Conservation (phyloP, 2,329 filamentous ascomycete species). For the Nothophoma quercina region DNA sequence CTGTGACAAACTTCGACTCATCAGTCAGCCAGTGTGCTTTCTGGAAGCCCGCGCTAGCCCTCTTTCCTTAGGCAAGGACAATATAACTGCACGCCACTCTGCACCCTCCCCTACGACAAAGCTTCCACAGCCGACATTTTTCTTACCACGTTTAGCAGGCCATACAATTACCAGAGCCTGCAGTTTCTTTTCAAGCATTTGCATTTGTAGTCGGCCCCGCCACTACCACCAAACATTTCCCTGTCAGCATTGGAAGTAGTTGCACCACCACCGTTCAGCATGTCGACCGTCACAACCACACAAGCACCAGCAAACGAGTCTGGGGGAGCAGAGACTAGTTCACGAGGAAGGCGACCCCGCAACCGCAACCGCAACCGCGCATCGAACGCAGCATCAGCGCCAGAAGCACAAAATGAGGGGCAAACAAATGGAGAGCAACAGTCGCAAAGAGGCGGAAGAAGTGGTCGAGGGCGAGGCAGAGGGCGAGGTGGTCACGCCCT, state of each 20-base stretch:
- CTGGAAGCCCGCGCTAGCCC: slow-evolving; percentile 13
- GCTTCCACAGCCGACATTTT: slow-evolving; percentile 10
- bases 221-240: not conserved
- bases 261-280: slow-evolving; percentile 18
- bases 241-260: slow-evolving; percentile 2
- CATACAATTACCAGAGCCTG: slow-evolving; percentile 42
- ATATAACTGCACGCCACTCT: slow-evolving; percentile 33
- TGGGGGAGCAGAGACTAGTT: slow-evolving; percentile 23
- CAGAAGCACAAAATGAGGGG: slow-evolving; percentile 28
- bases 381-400: slow-evolving; percentile 23
- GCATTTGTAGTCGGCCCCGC: not conserved
- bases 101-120: slow-evolving; percentile 6
- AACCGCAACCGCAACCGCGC: slow-evolving; percentile 30
- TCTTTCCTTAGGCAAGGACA: slow-evolving; percentile 1
- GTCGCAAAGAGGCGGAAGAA: slow-evolving; percentile 31
- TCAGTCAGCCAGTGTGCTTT: slow-evolving; percentile 10
- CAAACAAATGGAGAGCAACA: slow-evolving; percentile 22
- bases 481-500: slow-evolving; percentile 23
- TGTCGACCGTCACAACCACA: slow-evolving; percentile 31
- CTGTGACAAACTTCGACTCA: slow-evolving; percentile 22
- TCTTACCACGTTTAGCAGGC: slow-evolving; percentile 38
- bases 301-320: slow-evolving; percentile 19
- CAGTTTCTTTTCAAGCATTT: slow-evolving; percentile 3
- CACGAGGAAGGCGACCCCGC: slow-evolving; percentile 32
- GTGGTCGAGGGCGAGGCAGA: slow-evolving; percentile 28